phyloP scores from a whole-genome alignment of 345 rosid species.

The Cardamine chenopodiifolia region DNA sequence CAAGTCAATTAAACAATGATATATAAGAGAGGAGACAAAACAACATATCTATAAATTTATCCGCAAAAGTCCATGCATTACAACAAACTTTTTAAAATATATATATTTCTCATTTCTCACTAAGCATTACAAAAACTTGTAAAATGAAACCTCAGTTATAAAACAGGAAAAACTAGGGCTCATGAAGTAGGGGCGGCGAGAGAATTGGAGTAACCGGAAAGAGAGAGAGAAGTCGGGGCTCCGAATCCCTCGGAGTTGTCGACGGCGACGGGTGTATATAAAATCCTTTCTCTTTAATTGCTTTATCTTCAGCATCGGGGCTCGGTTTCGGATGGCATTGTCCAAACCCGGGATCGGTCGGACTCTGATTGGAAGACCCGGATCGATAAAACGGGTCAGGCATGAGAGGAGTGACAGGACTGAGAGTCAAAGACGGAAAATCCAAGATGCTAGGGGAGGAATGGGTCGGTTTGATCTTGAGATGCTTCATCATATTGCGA shows the following conservation, averaged over 20 bases:
- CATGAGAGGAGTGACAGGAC: conserved; percentile 75
- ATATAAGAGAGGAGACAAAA: background rate
- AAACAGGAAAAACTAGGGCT: background rate
- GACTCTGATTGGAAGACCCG: conserved; percentile 31
- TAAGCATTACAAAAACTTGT: background rate
- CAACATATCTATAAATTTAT: background rate
- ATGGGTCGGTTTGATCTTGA: conserved; percentile 71
- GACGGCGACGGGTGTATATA: conserved; percentile 75
- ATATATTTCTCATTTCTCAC: background rate
- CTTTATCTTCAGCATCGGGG: conserved; percentile 61
- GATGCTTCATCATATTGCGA: conserved; percentile 68
- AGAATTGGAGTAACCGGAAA: conserved; percentile 70
- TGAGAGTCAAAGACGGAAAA: conserved; percentile 69
- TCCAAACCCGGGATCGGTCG: conserved; percentile 35
- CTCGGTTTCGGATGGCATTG: background rate
- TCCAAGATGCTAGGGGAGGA: conserved; percentile 78
- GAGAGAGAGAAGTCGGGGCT: conserved; percentile 72
- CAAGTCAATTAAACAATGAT: background rate
- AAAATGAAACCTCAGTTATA: background rate
- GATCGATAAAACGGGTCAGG: conserved; percentile 72
- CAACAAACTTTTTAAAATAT: too few relatives aligned
- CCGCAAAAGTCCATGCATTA: background rate
- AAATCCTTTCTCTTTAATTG: conserved; percentile 74
- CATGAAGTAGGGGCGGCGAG: conserved; percentile 32
- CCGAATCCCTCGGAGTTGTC: conserved; percentile 60